A percentile compares a stretch with the other conserved stretches of the same genome.
Conservation (phyloP, 1,284 basidiomycete species). For the Boletus semigastroideus region DNA sequence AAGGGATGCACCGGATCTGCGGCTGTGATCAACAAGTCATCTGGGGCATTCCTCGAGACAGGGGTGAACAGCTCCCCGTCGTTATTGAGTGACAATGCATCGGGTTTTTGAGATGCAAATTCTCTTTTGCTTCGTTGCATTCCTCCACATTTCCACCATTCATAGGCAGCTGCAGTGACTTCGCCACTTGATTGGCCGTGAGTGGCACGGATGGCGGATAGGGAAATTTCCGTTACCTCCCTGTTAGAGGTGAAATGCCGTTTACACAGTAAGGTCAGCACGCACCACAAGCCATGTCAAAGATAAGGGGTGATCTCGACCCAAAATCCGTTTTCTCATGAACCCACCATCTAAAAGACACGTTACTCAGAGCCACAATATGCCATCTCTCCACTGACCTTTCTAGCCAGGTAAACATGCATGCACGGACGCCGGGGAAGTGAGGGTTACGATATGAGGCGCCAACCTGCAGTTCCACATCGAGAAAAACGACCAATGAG, state of each 20-base stretch:
- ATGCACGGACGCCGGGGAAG: conserved; percentile 63
- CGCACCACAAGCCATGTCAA: conserved; percentile 33
- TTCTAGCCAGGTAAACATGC: conserved; percentile 54
- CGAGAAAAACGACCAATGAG: not conserved
- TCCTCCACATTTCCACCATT: conserved; percentile 31
- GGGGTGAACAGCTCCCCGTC: not conserved
- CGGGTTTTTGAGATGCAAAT: not conserved
- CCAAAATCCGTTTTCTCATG: conserved; percentile 17
- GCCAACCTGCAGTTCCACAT: conserved; percentile 43
- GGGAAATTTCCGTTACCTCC: conserved; percentile 23
- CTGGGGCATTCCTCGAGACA: conserved; percentile 7
- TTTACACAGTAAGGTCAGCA: not conserved
- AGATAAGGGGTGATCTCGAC: conserved; percentile 24
- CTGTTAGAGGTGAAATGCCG: conserved; percentile 6
- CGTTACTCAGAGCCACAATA: not conserved
- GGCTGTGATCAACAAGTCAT: conserved; percentile 19
- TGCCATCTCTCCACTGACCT: conserved; percentile 33
- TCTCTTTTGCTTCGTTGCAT: conserved; percentile 7
- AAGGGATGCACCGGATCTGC: conserved; percentile 25
- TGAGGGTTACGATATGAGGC: conserved; percentile 72
- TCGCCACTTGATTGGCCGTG: conserved; percentile 24
- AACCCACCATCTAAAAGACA: conserved; percentile 24
- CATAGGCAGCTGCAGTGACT: conserved; percentile 24
- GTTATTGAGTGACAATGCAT: not conserved
- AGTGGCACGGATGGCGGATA: conserved; percentile 4